Base-by-base conservation (phyloP, 2,329 filamentous ascomycete genomes). In the Colletotrichum graminicola region DNA sequence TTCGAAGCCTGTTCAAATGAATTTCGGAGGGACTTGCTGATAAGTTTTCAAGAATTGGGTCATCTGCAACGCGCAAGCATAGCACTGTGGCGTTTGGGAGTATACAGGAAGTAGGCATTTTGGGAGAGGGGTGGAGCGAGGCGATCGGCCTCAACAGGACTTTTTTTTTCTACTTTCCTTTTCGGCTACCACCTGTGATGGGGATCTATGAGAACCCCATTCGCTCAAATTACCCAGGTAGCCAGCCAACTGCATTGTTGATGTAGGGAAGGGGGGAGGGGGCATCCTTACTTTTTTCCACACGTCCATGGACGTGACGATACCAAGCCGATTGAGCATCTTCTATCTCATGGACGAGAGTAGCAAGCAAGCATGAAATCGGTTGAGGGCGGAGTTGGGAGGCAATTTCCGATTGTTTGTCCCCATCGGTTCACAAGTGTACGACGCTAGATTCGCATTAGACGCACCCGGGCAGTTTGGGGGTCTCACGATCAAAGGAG, bases 1-100 rank as follows among this genome's bases (percentile, higher is more conserved):
- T 90, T 69, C 85, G 87, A 61, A 88, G 86, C 75, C 84, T 90
- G 43, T 90, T 90, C 80, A 87, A 85, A 78, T 88, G 77, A 79
- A 55, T 12, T 26, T 18, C 52, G 14, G 29, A 39, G 51, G 11
- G 7, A 55, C 16, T n/a, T 47, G 36, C 41, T 47, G 18, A 26
- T 49, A 26, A 21, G 39, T 39, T 10, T 43, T 32, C 41, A 26
- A n/a, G 14, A 16, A 39, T 41, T 34, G n/a, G 26, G 39, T n/a
- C 26, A 10, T 52, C 34, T 18, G 62, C 49, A 51, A 49, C 43
- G 47, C 57, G 54, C 54, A 29, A 49, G 49, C 51, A 66, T 66
- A 52, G 45, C 59, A 69, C 14, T 45, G 14, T 41, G 69, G 65
- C 60, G 65, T 72, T 71, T 62, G 51, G 67, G 64, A 56, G 56